Evolutionary conservation across 2,329 filamentous ascomycete species (phyloP).

Genomic region (Periconia macrospinosa): DNA sequence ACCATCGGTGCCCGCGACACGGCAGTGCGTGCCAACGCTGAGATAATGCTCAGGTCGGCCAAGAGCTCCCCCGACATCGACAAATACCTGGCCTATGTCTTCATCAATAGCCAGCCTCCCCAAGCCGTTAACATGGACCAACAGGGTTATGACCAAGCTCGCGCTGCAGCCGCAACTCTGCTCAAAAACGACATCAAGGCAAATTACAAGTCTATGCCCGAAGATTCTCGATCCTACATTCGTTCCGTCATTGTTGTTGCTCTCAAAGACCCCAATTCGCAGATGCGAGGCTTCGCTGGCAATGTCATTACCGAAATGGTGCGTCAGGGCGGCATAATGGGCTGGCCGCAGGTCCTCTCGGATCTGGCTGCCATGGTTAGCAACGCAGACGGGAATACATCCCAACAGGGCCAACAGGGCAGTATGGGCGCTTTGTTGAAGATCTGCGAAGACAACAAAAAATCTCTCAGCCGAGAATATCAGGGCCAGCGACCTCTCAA

Average conservation of each 20-base stretch:
- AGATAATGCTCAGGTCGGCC: constrained; percentile 87
- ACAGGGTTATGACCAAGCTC: constrained; percentile 71
- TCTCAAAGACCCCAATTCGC: constrained; percentile 76
- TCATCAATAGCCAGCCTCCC: constrained; percentile 69
- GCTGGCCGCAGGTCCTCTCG: constrained; percentile 88
- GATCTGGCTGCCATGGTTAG: constrained; percentile 78
- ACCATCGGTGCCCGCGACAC: constrained; percentile 85
- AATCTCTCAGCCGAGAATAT: constrained; percentile 82
- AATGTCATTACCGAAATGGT: constrained; percentile 94
- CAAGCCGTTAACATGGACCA: constrained; percentile 61
- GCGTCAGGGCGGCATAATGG: constrained; percentile 77
- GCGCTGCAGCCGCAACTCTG: constrained; percentile 88
- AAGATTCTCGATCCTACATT: constrained; percentile 73
- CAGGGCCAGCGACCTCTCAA: constrained; percentile 85
- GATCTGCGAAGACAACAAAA: constrained; percentile 95
- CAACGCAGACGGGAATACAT: constrained; percentile 69
- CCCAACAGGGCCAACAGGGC: constrained; percentile 79
- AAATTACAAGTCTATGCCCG: constrained; percentile 74
- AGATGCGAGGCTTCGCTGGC: constrained; percentile 86
- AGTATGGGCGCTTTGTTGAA: constrained; percentile 92
- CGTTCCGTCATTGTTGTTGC: constrained; percentile 76
- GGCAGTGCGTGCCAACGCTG: constrained; percentile 82
- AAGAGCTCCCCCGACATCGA: constrained; percentile 89
- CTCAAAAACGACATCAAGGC: constrained; percentile 89
- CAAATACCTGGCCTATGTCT: constrained; percentile 93